Percentiles rank a stretch among this genome's conserved stretches.
phyloP scores from a whole-genome alignment of 78 protist species.

The Monocercomonoides exilis region DNA sequence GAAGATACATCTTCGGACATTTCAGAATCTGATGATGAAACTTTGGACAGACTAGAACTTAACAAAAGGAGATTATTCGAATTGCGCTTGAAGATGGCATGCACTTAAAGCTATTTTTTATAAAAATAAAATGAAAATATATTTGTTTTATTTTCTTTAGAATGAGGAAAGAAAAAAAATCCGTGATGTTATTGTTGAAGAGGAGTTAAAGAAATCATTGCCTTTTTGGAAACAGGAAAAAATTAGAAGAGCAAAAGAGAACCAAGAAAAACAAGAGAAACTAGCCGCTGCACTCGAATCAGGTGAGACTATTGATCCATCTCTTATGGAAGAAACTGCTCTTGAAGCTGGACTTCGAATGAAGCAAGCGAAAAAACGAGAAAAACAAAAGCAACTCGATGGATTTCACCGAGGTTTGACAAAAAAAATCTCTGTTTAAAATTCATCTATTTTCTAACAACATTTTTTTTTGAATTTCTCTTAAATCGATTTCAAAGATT shows the following conservation, averaged over 20 bases:
- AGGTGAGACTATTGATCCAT: neutral
- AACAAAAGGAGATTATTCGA: too few species aligned
- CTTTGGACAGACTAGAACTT: too few species aligned
- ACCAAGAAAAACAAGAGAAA: neutral
- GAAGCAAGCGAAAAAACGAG: neutral
- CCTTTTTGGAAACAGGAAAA: neutral
- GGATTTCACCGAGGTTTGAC: neutral
- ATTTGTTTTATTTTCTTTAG: too few species aligned
- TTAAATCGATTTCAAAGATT: neutral
- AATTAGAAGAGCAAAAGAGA: neutral
- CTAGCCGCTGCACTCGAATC: neutral
- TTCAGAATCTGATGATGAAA: too few species aligned
- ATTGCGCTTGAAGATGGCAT: too few species aligned
- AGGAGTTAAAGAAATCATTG: neutral
- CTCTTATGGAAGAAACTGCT: neutral
- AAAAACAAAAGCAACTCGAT: neutral
- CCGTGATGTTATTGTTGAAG: too few species aligned
- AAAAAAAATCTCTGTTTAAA: neutral
- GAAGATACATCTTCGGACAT: too few species aligned
- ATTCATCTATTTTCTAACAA: too few species aligned
- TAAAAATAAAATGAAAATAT: too few species aligned
- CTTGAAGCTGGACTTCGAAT: too few species aligned
- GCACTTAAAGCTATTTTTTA: too few species aligned
- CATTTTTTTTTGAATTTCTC: neutral
- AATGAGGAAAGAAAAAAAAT: too few species aligned